Base-by-base conservation (phyloP, 352 stramenopile genomes). In the Globisporangium cystogenes region DNA sequence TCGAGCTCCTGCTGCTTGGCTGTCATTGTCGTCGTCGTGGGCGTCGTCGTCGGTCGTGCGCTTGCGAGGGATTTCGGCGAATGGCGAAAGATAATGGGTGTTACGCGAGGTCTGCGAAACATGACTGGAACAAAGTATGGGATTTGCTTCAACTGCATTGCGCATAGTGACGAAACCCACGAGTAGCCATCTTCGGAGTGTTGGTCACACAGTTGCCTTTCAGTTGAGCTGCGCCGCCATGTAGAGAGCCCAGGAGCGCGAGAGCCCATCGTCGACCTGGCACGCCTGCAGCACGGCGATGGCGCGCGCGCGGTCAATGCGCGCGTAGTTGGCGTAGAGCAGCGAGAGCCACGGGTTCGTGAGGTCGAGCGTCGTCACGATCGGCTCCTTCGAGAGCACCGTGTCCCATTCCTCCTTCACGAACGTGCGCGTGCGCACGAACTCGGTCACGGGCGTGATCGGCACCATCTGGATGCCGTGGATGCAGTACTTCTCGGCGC, bases 381-480 rank as follows among this genome's bases (percentile, higher is more conserved):
- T 86, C 2, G 53, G 35, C 26, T 74, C 58, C 2, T 75, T 73
- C 26, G 70, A 64, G 26, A 90, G 64, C 31, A 87, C 67, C 4
- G 48, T 51, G 47, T 75, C 62, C 76, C 76, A 87, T 58, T 90
- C 76, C 51, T 90, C 70, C 12, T 65, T 51, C 11, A 87, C 58
- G 51, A 90, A 90, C 40, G 52, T 67, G 27, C 59, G 53, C 16
- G 76, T 72, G 37, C 79, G 70, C 48, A 77, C 67, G 46, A 72
- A 87, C 55, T 89, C 76, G 11, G 67, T 88, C 33, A 86, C 51
- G 24, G 80, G 68, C 15, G 75, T 77, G 45, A 85, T 62, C 1
- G 80, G 77, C 2, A 86, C 72, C 80, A 91, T 89, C 52, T 91
- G 77, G 49, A 89, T 87, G 57, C 80, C 80, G 57, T 91, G 80